Base-by-base conservation (phyloP, 495 filamentous ascomycete species). In the Copromyces sp. region DNA sequence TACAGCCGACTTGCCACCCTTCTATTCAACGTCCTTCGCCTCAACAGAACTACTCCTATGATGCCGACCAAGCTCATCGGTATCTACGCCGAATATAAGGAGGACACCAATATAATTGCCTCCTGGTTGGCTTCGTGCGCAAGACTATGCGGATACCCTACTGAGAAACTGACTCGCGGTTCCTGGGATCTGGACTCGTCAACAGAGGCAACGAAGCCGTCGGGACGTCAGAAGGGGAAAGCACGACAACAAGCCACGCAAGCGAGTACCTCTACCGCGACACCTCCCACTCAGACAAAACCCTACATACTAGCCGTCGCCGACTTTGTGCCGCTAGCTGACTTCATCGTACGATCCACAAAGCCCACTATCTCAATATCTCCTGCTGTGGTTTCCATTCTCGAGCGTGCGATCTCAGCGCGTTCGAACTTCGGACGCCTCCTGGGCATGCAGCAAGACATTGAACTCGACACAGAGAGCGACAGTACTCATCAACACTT, bases 101-200 rank as follows among this genome's bases (percentile, higher is more conserved):
- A 75, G 39, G 86, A 87, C 72, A 86, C 83, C 24, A 78, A 84
- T 71, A 76, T 71, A 1, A 81, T 87, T 69, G 85, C 85, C 45
- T 80, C 81, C 14, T 87, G 85, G 85, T 83, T 87, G 45, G 84
- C 84, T 9, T 77, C 81, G 39, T 84, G 80, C 37, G 85, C 85
- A 68, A 82, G 78, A 69, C 74, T 82, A 70, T 79, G 70, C 42
- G 82, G 83, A 1, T 84, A 74, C 72, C 32, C 77, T 42, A 69
- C 72, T 17, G 69, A 75, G 12, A 68, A 76, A 41, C 68, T 74
- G 0, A 70, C 69, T 1, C 39, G 74, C 17, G 38, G 61, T 14
- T 69, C 71, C 6, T 69, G 65, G 41, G 41, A 68, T 69, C 16
- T 8, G 20, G 35, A 71, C 32, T 7, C 75, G 17, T 44, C 42